These are phyloP conservation scores for Tetracladium setigerum DNA, from an alignment of 495 filamentous ascomycete species.

Conservation along the genomic window DNA sequence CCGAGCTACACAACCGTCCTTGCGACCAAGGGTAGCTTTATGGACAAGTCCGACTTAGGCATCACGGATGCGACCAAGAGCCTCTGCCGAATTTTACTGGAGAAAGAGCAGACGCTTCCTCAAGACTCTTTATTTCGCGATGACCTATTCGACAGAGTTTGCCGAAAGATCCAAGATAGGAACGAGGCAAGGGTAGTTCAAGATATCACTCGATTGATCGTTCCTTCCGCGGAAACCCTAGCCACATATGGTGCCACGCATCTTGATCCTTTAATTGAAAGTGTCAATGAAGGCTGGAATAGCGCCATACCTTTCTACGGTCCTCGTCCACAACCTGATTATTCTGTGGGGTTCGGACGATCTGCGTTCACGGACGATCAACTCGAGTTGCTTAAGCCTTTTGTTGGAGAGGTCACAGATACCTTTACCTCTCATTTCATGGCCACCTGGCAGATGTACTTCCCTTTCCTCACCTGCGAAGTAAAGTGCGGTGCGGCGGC, in stretches of 20 bases:
- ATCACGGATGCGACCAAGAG: conserved; percentile 23
- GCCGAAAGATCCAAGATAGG: conserved; percentile 21
- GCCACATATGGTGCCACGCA: conserved; percentile 20
- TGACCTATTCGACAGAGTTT: conserved; percentile 27
- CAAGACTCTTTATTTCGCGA: conserved; percentile 29
- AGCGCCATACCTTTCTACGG: conserved; percentile 26
- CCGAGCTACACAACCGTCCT: conserved; percentile 27
- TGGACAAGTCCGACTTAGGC: conserved; percentile 24
- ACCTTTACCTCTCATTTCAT: conserved; percentile 28
- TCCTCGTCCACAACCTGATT: conserved; percentile 35
- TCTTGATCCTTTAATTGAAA: conserved; percentile 31
- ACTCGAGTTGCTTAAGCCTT: conserved; percentile 30
- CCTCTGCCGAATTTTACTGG: conserved; percentile 20
- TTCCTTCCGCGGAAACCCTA: conserved; percentile 29
- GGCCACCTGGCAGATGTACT: conserved; percentile 33
- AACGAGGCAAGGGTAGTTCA: conserved; percentile 33
- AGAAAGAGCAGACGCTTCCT: conserved; percentile 6
- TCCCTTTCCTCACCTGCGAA: conserved; percentile 33
- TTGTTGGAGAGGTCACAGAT: conserved; percentile 23
- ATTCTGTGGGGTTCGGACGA: conserved; percentile 33
- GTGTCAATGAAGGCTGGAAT: conserved; percentile 36
- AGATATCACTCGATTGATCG: conserved; percentile 32
- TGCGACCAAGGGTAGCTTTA: conserved; percentile 31
- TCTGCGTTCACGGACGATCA: conserved; percentile 33
- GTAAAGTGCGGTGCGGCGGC: conserved; percentile 28